phyloP scores from a whole-genome alignment of 2,329 filamentous ascomycete genomes.

The Sarocladiaceae sp. region DNA sequence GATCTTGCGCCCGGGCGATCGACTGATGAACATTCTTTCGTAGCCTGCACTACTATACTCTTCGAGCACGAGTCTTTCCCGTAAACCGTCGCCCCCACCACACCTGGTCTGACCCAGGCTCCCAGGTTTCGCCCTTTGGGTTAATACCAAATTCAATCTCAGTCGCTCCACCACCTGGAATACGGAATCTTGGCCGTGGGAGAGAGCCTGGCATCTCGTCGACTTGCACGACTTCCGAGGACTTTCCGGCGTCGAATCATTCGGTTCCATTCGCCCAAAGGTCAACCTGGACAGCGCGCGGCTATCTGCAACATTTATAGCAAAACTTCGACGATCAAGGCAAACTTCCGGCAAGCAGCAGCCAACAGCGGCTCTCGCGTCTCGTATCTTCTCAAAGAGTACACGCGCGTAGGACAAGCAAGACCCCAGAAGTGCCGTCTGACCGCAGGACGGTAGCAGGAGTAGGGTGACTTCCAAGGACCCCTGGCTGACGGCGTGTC shows the following conservation, averaged over 20 bases:
- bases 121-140: neutral
- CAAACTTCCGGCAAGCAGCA: neutral
- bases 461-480: conserved; percentile 10
- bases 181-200: neutral
- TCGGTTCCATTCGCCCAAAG: neutral
- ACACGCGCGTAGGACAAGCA: neutral
- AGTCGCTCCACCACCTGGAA: neutral
- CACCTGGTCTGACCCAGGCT: neutral
- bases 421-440: conserved; percentile 12
- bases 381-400: neutral
- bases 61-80: neutral
- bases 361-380: neutral
- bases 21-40: too few species aligned
- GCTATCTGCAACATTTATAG: neutral
- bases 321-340: neutral
- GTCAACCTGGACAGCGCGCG: neutral
- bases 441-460: conserved; percentile 10
- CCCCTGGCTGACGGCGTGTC: conserved; percentile 18
- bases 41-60: too few species aligned
- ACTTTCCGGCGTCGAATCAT: neutral
- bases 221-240: neutral
- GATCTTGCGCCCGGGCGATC: neutral
- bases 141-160: neutral
- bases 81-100: neutral
- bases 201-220: neutral